phyloP scores from a whole-genome alignment of 1,284 basidiomycete genomes.

The Microbotryomycetes sp. region DNA sequence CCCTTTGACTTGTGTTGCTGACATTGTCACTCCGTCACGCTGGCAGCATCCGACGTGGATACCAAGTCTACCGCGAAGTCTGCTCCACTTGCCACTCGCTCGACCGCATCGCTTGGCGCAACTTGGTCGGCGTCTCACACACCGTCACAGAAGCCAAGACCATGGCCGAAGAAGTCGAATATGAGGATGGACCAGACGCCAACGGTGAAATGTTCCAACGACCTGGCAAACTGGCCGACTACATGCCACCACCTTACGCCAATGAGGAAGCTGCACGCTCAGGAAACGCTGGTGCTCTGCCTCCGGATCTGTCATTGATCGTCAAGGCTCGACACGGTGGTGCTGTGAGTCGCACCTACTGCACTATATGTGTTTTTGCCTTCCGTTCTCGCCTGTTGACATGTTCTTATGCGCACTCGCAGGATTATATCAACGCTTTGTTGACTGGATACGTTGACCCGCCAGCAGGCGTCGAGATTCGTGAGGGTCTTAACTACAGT shows the following conservation, averaged over 20 bases:
- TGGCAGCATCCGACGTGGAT: conserved; percentile 92
- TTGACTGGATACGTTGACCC: conserved; percentile 96
- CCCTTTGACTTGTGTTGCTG: no score
- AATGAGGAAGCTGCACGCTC: conserved; percentile 98
- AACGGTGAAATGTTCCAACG: conserved; percentile 97
- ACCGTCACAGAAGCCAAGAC: conserved; percentile 83
- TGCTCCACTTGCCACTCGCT: conserved; percentile 98
- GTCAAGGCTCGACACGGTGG: conserved; percentile 97
- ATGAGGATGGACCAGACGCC: conserved; percentile 91
- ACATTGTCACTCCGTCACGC: no score
- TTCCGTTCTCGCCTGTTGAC: background rate
- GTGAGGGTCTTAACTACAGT: conserved; percentile 98
- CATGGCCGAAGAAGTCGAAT: conserved; percentile 96
- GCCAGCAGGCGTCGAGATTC: conserved; percentile 91
- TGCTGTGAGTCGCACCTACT: conserved; percentile 56
- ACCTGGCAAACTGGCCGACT: conserved; percentile 94
- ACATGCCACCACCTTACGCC: conserved; percentile 91
- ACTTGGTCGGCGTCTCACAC: conserved; percentile 96
- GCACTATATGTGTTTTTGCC: background rate
- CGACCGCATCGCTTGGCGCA: conserved; percentile 99
- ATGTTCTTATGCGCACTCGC: background rate
- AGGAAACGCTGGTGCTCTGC: conserved; percentile 87
- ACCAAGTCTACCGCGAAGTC: conserved; percentile 98
- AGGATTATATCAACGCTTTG: conserved; percentile 97
- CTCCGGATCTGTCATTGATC: conserved; percentile 95